phyloP scores from a whole-genome alignment of 306 rosid genomes.

The Rosa chinensis region DNA sequence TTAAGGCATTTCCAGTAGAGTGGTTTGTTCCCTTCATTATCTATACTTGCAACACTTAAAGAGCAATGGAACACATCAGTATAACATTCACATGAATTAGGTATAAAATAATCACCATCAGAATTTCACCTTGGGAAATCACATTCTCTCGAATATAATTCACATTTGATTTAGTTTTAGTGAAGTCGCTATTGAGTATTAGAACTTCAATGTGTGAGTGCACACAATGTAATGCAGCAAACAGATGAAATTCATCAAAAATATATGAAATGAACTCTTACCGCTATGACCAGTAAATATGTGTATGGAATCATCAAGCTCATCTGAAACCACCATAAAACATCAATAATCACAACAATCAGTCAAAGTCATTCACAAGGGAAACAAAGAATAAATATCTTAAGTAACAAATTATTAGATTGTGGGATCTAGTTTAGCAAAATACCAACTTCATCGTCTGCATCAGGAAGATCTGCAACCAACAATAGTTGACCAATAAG shows the following conservation, averaged over 20 bases:
- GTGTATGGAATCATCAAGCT: slow-evolving; percentile 67
- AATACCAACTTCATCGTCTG: slow-evolving; percentile 47
- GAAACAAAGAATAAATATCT: not conserved
- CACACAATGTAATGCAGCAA: not conserved
- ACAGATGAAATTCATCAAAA: not conserved
- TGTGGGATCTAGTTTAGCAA: not conserved
- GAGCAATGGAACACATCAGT: not conserved
- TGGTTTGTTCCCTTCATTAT: not conserved
- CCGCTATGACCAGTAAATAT: slow-evolving; percentile 82
- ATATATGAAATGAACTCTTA: slow-evolving; percentile 25
- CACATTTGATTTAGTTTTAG: not conserved
- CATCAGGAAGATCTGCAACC: slow-evolving; percentile 55
- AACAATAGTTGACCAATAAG: slow-evolving; percentile 9
- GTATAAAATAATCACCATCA: not conserved
- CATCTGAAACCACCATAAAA: slow-evolving; percentile 51
- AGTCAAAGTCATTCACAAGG: not conserved
- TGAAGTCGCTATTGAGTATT: not conserved
- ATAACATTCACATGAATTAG: not conserved
- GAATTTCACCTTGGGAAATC: not conserved
- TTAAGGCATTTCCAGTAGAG: not conserved
- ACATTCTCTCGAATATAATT: not conserved
- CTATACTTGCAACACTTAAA: too few relatives aligned
- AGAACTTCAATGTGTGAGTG: not conserved
- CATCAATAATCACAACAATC: slow-evolving; percentile 20
- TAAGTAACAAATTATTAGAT: not conserved